These are phyloP conservation scores for Tylopilus sp. DNA, from an alignment of 768 basidiomycete species.

Conservation along the genomic window DNA sequence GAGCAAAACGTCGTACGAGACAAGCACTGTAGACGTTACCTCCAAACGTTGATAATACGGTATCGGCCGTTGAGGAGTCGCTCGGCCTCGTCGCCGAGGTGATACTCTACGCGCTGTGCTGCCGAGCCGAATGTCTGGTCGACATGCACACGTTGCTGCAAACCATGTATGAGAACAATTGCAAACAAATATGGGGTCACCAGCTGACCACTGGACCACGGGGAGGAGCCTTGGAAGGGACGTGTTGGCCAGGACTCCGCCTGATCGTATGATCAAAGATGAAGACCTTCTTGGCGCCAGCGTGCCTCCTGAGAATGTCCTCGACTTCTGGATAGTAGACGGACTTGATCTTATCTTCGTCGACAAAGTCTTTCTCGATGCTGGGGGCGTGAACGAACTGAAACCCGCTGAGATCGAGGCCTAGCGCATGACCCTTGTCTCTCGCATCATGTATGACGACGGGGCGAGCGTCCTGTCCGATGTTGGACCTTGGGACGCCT, in stretches of 20 bases:
- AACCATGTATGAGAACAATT: not conserved
- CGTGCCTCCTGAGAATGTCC: slow-evolving; percentile 37
- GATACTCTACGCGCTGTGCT: slow-evolving; percentile 35
- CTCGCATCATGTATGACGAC: slow-evolving; percentile 32
- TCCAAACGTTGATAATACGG: slow-evolving; percentile 48
- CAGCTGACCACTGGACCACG: slow-evolving; percentile 35
- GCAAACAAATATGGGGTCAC: not conserved
- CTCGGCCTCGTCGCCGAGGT: slow-evolving; percentile 40
- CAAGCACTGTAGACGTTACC: slow-evolving; percentile 11
- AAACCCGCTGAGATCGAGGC: slow-evolving; percentile 46
- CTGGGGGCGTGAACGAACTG: slow-evolving; percentile 34
- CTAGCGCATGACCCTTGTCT: slow-evolving; percentile 26
- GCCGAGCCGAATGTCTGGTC: slow-evolving; percentile 41
- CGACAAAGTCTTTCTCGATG: slow-evolving; percentile 36
- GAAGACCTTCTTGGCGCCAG: slow-evolving; percentile 38
- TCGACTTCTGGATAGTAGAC: slow-evolving; percentile 42
- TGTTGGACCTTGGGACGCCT: slow-evolving; percentile 28
- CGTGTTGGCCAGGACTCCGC: slow-evolving; percentile 16
- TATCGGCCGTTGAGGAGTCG: slow-evolving; percentile 38
- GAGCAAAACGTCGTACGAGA: not conserved
- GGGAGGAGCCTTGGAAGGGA: not conserved
- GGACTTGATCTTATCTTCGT: slow-evolving; percentile 36
- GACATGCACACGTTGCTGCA: slow-evolving; percentile 40
- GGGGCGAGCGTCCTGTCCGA: slow-evolving; percentile 21
- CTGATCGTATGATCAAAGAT: slow-evolving; percentile 47